Evolutionary conservation across 176 grass and related monocot species (phyloP).

Genomic region (Hordeum vulgare): DNA sequence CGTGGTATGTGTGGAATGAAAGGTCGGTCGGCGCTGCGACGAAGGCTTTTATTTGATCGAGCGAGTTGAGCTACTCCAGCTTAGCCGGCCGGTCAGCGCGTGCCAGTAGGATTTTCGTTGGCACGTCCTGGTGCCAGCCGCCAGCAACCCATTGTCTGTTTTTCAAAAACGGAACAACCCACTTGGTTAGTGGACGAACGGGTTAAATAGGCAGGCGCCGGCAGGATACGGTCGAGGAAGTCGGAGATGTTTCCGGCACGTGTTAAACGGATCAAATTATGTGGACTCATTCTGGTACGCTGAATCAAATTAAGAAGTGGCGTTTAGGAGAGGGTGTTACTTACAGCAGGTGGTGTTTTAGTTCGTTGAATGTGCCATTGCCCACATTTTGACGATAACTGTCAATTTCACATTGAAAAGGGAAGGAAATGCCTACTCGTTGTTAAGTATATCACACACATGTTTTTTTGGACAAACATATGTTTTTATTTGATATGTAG

Average conservation of each 20-base stretch:
- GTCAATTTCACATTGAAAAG: not conserved
- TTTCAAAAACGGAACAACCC: too few species aligned
- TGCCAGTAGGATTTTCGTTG: not conserved
- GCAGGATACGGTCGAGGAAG: not conserved
- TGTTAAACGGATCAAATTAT: slow-evolving; percentile 2
- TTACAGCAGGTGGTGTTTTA: not conserved
- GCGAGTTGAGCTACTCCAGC: not conserved
- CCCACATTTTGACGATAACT: not conserved
- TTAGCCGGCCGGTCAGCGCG: not conserved
- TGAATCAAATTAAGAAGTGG: not conserved
- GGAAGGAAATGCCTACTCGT: not conserved
- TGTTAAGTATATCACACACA: not conserved
- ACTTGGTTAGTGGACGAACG: not conserved
- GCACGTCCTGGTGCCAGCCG: not conserved
- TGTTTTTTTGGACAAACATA: too few species aligned
- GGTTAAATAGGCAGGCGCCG: not conserved
- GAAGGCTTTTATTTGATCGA: not conserved
- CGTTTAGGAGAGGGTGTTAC: not conserved
- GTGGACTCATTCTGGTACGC: not conserved
- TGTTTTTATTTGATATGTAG: not conserved
- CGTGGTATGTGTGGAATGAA: not conserved
- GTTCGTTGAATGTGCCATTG: not conserved
- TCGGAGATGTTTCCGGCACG: slow-evolving; percentile 10
- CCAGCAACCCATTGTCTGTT: not conserved
- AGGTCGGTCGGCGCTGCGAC: not conserved